phyloP scores from a whole-genome alignment of 768 basidiomycete species.

The Lactifluus subvellereus region DNA sequence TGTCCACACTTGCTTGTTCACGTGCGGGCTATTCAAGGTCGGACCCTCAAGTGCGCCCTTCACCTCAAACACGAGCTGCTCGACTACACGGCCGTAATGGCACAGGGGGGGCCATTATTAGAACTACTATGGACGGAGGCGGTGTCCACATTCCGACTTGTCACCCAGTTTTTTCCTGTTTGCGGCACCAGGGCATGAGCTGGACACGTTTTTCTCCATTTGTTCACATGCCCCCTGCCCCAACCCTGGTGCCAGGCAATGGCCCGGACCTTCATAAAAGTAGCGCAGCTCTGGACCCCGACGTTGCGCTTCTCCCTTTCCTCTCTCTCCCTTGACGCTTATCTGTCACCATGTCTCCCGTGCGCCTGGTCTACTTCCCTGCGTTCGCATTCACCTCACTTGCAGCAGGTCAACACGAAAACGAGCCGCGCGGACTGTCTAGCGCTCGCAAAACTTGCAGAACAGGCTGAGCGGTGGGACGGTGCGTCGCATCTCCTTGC shows the following conservation, averaged over 20 bases:
- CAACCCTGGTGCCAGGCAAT: conserved; percentile 19
- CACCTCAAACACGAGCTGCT: background rate
- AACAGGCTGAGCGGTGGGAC: conserved; percentile 85
- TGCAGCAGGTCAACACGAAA: conserved; percentile 23
- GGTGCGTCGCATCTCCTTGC: conserved; percentile 40
- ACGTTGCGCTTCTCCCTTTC: background rate
- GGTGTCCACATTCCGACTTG: background rate
- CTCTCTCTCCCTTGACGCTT: background rate
- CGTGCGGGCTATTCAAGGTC: background rate
- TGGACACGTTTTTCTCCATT: conserved; percentile 9
- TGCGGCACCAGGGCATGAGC: conserved; percentile 6
- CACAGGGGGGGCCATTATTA: background rate
- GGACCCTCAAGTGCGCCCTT: background rate
- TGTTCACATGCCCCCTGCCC: conserved; percentile 21
- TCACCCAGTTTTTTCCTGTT: background rate
- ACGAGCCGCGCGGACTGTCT: conserved; percentile 34
- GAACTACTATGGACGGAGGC: background rate
- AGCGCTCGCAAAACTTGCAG: conserved; percentile 74
- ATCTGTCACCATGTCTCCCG: conserved; percentile 16
- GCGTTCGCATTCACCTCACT: background rate
- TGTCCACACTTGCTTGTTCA: no score
- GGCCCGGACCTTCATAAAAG: conserved; percentile 11
- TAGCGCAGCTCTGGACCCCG: background rate
- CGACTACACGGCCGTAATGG: background rate
- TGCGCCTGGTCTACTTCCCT: conserved; percentile 3